Conservation (phyloP, 176 grass and related monocot species). For the Oryza rufipogon region DNA sequence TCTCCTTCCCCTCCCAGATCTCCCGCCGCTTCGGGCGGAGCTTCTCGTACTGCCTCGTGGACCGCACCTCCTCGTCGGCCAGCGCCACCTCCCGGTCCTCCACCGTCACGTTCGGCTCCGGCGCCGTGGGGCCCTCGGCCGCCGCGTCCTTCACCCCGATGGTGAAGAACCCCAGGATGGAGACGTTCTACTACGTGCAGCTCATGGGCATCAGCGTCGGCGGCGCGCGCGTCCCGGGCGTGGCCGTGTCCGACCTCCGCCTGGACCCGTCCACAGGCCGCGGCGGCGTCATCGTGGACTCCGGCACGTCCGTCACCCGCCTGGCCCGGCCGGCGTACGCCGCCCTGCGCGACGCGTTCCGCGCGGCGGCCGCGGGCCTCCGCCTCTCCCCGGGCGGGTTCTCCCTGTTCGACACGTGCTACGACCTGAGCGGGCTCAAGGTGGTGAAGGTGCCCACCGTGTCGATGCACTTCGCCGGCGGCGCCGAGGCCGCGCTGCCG, state of each 20-base stretch:
- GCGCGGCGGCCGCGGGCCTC: constrained; percentile 53
- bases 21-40: constrained; percentile 65
- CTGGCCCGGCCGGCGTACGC: constrained; percentile 64
- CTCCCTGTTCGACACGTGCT: constrained; percentile 98
- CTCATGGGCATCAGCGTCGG: constrained; percentile 81
- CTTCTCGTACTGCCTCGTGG: constrained; percentile 91
- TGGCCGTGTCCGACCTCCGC: constrained; percentile 64
- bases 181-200: constrained; percentile 92
- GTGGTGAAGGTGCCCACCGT: constrained; percentile 94
- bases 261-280: constrained; percentile 66
- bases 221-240: constrained; percentile 68
- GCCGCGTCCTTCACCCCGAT: constrained; percentile 68
- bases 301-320: constrained; percentile 86
- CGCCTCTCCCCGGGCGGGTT: constrained; percentile 63
- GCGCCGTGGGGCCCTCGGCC: background rate
- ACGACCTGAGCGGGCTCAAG: constrained; percentile 75
- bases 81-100: constrained; percentile 35
- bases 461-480: constrained; percentile 80
- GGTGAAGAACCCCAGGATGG: constrained; percentile 73
- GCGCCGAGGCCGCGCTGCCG: constrained; percentile 58
- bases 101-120: constrained; percentile 58
- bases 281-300: constrained; percentile 97
- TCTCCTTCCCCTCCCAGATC: constrained; percentile 84
- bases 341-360: constrained; percentile 91
- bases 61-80: constrained; percentile 53